Evolutionary conservation across 1,139 yeast species (phyloP), one percentile per base, ranked within the genome.

Genomic region (Chernovozyma sophiae-reginae): DNA sequence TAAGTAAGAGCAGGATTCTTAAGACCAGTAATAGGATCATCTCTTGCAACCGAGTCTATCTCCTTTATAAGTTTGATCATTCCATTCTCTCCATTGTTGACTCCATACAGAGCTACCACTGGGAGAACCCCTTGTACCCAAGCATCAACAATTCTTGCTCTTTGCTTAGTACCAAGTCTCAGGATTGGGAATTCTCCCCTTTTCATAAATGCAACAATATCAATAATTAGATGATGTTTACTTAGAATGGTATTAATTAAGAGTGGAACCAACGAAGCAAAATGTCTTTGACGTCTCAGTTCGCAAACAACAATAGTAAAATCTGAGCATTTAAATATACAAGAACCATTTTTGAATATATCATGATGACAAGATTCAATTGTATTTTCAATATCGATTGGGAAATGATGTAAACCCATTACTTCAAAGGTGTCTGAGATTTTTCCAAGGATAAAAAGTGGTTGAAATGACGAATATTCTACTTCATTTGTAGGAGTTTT

Each of bases 401-500:
- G 95, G 68, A 92, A 92, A 57, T 87, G 96, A 51, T 86, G 90
- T 46, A 92, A 65, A 0, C 99, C 99, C 65, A 86, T 72, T 2
- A 85, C 81, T 55, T 92, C 99, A 60, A 92, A 83, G 0, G 97
- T 89, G 47, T 86, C 95, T 5, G 89, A 80, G 33, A 94, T 82
- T 38, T 80, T 74, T 0, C 98, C 98, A 34, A 92, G 62, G 8
- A 89, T 89, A 56, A 84, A 92, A 35, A 92, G 65, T 6, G 95
- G 82, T 51, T 89, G 96, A 60, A 87, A 69, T 2, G 72, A 53
- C 1, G 68, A 55, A 12, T 7, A 6, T 26, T 26, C 29, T 6
- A 6, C 11, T 13, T 16, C 29, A 11, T 26, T 16, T n/a, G 58
- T 51, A 24, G 55, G 60, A 18, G 45, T 45, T 4, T 43, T 45